Evolutionary conservation across 2,329 filamentous ascomycete genomes (phyloP), one percentile per base, ranked within the genome.

Genomic region (Fusarium devonianum): DNA sequence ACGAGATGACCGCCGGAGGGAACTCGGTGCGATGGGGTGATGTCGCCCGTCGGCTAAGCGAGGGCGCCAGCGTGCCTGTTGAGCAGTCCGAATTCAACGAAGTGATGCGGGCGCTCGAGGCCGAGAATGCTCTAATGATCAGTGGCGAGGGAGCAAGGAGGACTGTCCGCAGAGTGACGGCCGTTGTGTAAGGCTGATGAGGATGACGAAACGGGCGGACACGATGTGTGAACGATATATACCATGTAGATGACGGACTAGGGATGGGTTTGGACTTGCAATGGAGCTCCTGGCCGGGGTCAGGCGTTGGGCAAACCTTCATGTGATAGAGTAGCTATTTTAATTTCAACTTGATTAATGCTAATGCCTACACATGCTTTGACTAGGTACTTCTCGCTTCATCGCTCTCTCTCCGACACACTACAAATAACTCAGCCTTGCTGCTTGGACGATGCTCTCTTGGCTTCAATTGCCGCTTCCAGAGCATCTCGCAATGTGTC

Each of bases 51-150:
- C 82, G 80, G 58, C 72, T 99, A 42, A 78, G 80, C 33, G 94
- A 96, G 67, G 81, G 84, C 58, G 84, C 82, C 36, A 86, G 84
- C 65, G 77, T 88, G 49, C 79, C 84, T 9, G 78, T 97, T 8
- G 93, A 97, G 65, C 80, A 83, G 28, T 74, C 79, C 8, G 93
- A 97, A 70, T 94, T 99, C 69, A 82, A 84, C 10, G 92, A 97
- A 71, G 88, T 86, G 10, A 82, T 97, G 70, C 80, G 88, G 57
- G 78, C 81, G 9, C 75, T 97, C 50, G 93, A 99, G 78, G 84
- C 88, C 57, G 94, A 97, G 74, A 94, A 92, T 1, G 76, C 83
- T 22, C 80, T 97, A 48, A 89, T 89, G 73, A 78, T 97, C 13
- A 79, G 81, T 23, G 94, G 94, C 1, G 93, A 97, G 64, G 94